Conservation (phyloP, 805 yeast species). For the Metschnikowia peoriensis region DNA sequence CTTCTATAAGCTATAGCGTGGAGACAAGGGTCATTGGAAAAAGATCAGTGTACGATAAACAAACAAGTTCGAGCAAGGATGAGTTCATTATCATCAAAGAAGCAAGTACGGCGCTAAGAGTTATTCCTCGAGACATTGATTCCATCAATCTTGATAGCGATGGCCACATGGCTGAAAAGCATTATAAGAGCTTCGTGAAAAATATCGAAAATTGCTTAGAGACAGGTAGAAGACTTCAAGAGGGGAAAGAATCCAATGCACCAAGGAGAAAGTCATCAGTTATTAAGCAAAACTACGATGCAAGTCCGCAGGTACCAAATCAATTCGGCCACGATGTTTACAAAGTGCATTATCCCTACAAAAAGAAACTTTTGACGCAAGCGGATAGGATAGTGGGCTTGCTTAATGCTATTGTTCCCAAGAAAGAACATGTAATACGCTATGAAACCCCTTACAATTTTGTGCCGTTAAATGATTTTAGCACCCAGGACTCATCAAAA, state of each 20-base stretch:
- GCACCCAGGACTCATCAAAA: background rate
- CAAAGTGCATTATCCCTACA: constrained; percentile 20
- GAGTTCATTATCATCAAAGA: constrained; percentile 27
- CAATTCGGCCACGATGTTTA: constrained; percentile 3
- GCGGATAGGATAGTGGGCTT: constrained; percentile 24
- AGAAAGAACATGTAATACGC: constrained; percentile 12
- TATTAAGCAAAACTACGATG: constrained; percentile 18
- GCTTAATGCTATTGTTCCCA: constrained; percentile 18
- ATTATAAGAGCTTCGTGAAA: constrained; percentile 18
- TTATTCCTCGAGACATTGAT: constrained; percentile 20
- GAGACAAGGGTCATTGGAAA: constrained; percentile 29
- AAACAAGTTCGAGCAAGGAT: constrained; percentile 11
- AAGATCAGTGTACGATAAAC: constrained; percentile 19
- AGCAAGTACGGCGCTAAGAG: constrained; percentile 22
- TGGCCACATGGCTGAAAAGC: constrained; percentile 14
- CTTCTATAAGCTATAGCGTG: constrained; percentile 28
- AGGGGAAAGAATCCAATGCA: constrained; percentile 2
- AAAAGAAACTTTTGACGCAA: constrained; percentile 22
- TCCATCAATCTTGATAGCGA: background rate
- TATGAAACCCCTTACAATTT: constrained; percentile 14
- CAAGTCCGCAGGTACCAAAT: background rate
- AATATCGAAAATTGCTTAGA: constrained; percentile 12
- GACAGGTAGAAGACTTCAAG: constrained; percentile 7
- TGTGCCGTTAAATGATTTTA: background rate
- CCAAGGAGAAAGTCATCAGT: constrained; percentile 13